Base-by-base conservation (phyloP, 441 rosid genomes). In the Gossypium trilobum region DNA sequence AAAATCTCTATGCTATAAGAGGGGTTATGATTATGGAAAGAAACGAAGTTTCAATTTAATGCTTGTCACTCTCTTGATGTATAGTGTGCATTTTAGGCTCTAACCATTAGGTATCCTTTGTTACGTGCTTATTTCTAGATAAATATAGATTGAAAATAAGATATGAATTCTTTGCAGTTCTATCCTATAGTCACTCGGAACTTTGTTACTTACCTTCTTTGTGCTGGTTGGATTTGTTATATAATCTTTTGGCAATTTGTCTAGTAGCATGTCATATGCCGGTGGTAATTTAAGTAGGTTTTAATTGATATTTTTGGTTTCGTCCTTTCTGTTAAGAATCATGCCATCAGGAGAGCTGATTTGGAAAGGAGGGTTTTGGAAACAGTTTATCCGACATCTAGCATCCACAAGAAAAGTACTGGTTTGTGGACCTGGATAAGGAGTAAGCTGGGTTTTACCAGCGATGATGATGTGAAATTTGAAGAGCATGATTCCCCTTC, bases 281-380 rank as follows among this genome's bases (percentile, higher is more conserved):
- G 4, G 42, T 68, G 46, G 25, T 50, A 27, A 14, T 68, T 17
- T 50, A 9, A 4, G 27, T 25, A 27, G 23, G 44, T 13, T 25
- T 48, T 23, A 48, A 48, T 29, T 68, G 51, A 25, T 51, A 7
- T 56, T 59, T 20, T 25, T 42, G 77, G 33, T 2, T 79, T 29
- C 14, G n/a, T 4, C 5, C 22, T 33, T n/a, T 62, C 59, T 61
- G n/a, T 52, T 55, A 39, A 95, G 98, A 95, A 95, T 79, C 91
- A 92, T 79, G 99, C 95, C 65, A 88, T 92, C 80, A 86, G 98
- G 84, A 92, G 85, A 84, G 98, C 98, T 78, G 89, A 89, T 81
- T 57, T 92, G 83, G 82, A 80, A 73, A 85, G 74, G 52, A 89
- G 99, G 84, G 85, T 89, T 80, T 73, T 95, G 52, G 97, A 95